These are phyloP conservation scores for Pseudogymnoascus sp. DNA, from an alignment of 2,329 filamentous ascomycete genomes.

Conservation along the genomic window DNA sequence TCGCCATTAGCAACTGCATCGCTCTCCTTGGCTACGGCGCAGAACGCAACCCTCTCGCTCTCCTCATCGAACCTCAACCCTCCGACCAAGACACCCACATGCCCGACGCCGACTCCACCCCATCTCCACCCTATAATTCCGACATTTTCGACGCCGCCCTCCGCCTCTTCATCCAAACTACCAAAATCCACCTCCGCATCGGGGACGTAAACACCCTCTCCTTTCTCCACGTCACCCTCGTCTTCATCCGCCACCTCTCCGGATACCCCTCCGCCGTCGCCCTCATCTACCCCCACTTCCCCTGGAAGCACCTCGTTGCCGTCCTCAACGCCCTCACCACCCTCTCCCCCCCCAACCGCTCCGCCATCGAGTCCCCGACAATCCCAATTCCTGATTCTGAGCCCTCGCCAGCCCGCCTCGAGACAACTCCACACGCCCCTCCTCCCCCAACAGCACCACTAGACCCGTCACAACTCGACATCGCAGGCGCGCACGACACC, in stretches of 20 bases:
- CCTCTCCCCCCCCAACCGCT: slow-evolving; percentile 10
- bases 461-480: neutral
- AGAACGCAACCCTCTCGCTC: slow-evolving; percentile 18
- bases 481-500: neutral
- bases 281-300: slow-evolving; percentile 19
- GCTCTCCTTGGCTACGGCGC: slow-evolving; percentile 26
- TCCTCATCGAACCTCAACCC: neutral
- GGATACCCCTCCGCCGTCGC: slow-evolving; percentile 18
- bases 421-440: neutral
- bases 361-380: slow-evolving; percentile 16
- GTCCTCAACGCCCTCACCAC: slow-evolving; percentile 22
- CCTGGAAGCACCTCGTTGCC: slow-evolving; percentile 20
- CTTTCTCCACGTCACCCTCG: slow-evolving; percentile 25
- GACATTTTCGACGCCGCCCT: neutral
- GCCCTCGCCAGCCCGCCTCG: neutral
- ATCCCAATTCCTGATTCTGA: slow-evolving; percentile 20
- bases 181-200: slow-evolving; percentile 22
- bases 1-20: slow-evolving; percentile 41
- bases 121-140: neutral
- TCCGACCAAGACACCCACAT: neutral
- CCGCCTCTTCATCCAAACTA: slow-evolving; percentile 18
- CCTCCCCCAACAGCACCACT: neutral
- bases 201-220: slow-evolving; percentile 25
- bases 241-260: slow-evolving; percentile 23
- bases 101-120: neutral